Conservation (phyloP, 225 moss, liverwort and hornwort genomes). For the Pseudoscleropodium purum region DNA sequence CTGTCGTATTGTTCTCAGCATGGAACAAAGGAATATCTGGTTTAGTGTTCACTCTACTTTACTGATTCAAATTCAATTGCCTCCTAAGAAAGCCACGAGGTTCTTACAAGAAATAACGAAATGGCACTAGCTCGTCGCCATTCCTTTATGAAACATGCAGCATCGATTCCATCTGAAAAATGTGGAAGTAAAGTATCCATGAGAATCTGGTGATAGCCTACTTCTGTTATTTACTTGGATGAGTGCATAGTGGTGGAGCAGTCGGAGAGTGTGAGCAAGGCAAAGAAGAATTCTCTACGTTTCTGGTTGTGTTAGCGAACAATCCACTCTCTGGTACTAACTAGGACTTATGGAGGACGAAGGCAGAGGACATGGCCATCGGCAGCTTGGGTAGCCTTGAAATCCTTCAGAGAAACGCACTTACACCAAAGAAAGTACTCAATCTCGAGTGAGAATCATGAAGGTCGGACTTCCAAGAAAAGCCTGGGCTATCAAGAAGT, state of each 20-base stretch:
- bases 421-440: neutral
- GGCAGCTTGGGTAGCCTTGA: neutral
- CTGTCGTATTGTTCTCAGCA: neutral
- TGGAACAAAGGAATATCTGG: neutral
- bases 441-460: neutral
- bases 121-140: neutral
- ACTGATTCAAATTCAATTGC: neutral
- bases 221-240: neutral
- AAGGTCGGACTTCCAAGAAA: neutral
- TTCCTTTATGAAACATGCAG: neutral
- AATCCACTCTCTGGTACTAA: neutral
- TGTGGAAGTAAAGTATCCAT: neutral
- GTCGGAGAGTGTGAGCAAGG: neutral
- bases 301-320: neutral
- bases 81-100: neutral
- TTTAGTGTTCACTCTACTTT: neutral
- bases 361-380: neutral
- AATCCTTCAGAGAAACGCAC: neutral
- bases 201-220: neutral
- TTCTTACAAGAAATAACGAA: neutral
- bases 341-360: neutral
- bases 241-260: neutral
- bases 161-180: neutral
- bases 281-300: neutral
- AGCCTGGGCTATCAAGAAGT: neutral